These are phyloP conservation scores for Ophiostoma triangulosporum DNA, from an alignment of 2,329 filamentous ascomycete species.

Conservation along the genomic window DNA sequence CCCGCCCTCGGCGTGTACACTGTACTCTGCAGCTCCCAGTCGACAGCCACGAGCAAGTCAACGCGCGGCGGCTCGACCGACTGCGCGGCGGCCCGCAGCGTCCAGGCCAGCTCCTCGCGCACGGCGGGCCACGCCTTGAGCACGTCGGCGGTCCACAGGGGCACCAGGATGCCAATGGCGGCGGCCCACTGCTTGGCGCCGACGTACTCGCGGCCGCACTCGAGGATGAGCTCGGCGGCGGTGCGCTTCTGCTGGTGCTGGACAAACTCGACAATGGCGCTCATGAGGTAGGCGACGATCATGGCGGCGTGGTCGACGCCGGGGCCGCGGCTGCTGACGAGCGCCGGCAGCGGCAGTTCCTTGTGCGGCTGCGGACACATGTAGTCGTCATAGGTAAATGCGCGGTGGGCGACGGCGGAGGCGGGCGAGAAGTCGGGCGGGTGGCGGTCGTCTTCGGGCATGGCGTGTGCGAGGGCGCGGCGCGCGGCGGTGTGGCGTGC, in stretches of 20 bases:
- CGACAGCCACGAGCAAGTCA: constrained; percentile 44
- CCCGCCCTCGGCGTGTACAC: constrained; percentile 40
- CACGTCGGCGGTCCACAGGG: constrained; percentile 32
- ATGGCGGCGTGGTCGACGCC: constrained; percentile 43
- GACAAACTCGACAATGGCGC: constrained; percentile 40
- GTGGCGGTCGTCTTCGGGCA: constrained; percentile 45
- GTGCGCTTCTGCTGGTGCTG: constrained; percentile 38
- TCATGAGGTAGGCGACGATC: constrained; percentile 38
- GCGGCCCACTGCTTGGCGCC: constrained; percentile 37
- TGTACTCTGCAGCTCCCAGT: constrained; percentile 50
- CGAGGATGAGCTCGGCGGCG: constrained; percentile 42
- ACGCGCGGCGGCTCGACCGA: constrained; percentile 31
- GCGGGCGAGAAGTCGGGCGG: constrained; percentile 35
- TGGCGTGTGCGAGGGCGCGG: constrained; percentile 37
- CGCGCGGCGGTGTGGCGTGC: constrained; percentile 42
- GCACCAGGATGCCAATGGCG: constrained; percentile 38
- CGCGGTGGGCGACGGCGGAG: constrained; percentile 33
- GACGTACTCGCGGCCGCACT: constrained; percentile 43
- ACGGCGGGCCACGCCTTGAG: constrained; percentile 46
- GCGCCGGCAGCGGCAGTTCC: constrained; percentile 35
- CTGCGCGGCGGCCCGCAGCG: constrained; percentile 42
- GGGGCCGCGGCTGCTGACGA: background rate
- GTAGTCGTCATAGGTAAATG: constrained; percentile 50
- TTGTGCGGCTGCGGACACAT: constrained; percentile 51
- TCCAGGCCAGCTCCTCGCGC: constrained; percentile 47